Conservation (phyloP, 306 rosid species). For the Myrica gale region DNA sequence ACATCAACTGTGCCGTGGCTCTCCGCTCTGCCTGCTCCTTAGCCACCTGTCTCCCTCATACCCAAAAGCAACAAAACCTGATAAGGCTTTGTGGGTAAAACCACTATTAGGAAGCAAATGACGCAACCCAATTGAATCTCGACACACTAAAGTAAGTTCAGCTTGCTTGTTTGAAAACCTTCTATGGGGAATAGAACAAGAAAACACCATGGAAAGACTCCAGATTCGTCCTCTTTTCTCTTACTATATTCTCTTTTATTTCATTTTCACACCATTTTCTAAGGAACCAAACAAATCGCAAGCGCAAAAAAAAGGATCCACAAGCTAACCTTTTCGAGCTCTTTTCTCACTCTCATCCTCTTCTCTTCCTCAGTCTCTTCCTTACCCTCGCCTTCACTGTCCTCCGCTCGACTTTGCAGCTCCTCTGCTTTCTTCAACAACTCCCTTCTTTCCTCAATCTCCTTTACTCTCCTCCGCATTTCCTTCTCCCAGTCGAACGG, state of each 20-base stretch:
- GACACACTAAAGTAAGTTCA: too few species aligned
- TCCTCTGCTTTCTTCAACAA: constrained; percentile 89
- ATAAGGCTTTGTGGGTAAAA: background rate
- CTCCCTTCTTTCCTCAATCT: constrained; percentile 83
- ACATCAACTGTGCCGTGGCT: constrained; percentile 90
- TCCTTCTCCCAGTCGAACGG: constrained; percentile 66
- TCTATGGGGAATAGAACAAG: background rate
- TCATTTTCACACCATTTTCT: background rate
- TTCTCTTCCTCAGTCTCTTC: constrained; percentile 81
- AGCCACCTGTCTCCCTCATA: constrained; percentile 64
- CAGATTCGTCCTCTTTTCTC: background rate
- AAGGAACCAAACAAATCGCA: background rate
- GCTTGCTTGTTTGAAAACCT: too few species aligned
- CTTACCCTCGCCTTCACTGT: constrained; percentile 34
- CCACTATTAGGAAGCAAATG: background rate
- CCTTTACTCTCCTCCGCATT: constrained; percentile 72
- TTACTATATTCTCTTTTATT: background rate
- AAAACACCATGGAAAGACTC: background rate
- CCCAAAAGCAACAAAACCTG: constrained; percentile 20
- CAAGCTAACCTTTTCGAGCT: constrained; percentile 76
- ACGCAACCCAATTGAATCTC: too few species aligned
- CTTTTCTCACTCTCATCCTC: constrained; percentile 83
- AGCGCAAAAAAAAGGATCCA: background rate
- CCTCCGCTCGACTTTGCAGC: constrained; percentile 54
- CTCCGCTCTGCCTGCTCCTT: constrained; percentile 94